phyloP scores from a whole-genome alignment of 192 early-diverging fungal species.

The Backusella parvicylindrica region DNA sequence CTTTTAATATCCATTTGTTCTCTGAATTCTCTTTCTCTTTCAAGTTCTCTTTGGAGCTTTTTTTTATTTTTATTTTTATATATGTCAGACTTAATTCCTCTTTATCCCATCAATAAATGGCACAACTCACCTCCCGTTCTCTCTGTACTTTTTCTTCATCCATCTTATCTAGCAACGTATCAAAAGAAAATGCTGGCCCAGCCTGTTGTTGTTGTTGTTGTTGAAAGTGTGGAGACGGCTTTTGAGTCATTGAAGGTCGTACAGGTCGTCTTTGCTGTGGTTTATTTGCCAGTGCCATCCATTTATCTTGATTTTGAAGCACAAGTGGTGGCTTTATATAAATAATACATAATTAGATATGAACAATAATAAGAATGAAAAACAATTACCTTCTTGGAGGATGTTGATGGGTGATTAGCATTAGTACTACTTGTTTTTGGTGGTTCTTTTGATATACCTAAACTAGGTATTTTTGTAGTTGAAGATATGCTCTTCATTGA shows the following conservation, averaged over 20 bases:
- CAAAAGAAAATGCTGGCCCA: neutral
- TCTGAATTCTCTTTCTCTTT: neutral
- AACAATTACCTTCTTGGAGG: neutral
- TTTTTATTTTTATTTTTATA: neutral
- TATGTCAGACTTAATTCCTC: neutral
- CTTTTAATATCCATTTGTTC: slow-evolving; percentile 1
- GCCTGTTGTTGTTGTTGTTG: neutral
- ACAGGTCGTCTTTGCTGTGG: neutral
- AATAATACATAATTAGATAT: neutral
- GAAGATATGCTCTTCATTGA: too few species aligned
- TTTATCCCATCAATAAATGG: neutral
- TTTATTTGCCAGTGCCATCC: slow-evolving; percentile 18
- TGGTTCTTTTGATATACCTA: neutral
- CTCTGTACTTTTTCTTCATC: neutral
- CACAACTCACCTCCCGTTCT: neutral
- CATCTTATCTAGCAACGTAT: neutral
- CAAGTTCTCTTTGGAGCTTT: neutral
- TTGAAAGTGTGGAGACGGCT: neutral
- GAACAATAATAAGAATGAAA: neutral
- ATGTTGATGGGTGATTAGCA: neutral
- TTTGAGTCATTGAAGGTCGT: neutral
- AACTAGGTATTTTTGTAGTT: neutral
- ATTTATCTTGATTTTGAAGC: slow-evolving; percentile 20
- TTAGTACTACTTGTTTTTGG: neutral
- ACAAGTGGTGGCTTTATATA: neutral